Evolutionary conservation across 129 eudicot species (phyloP), one percentile per base, ranked within the genome.

Genomic region (Centrapalus pauciflorus): DNA sequence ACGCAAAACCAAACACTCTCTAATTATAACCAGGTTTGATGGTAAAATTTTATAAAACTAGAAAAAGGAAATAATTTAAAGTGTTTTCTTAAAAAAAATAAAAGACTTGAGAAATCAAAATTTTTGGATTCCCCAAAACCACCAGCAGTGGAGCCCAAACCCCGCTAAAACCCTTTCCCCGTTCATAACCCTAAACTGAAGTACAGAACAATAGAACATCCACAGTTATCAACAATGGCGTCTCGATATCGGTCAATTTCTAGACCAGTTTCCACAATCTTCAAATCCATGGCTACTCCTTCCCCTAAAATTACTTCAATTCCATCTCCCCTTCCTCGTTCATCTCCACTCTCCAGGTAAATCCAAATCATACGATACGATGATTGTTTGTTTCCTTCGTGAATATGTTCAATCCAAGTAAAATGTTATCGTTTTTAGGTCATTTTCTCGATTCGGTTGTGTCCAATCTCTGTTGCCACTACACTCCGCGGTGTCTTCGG

Each of bases 401-500:
- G 13, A 25, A 8, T 35, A 11, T 5, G 10, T 25, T 45, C 9
- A 51, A 7, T 20, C 12, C 1, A 20, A 20, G 2, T 3, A 0
- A 19, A 16, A 2, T 26, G 34, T 17, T 16, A 1, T 43, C 43
- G 20, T 2, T 32, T 71, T 71, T 84, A 88, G 96, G 83, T 63
- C 87, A 64, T 66, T 89, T 43, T 30, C 80, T 73, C 90, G 83
- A 75, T 41, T 75, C 77, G 89, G 82, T 66, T 78, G 80, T 69
- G 83, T 89, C 16, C 87, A 80, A 57, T 89, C 96, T 38, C 65
- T 89, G 46, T 62, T 89, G 73, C 96, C 96, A 5, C 72, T 89
- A 66, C 84, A 89, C 64, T 16, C 85, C 2, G 93, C 94, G 0
- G 80, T 89, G 30, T 81, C 96, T 0, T 89, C 96, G 1, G 93